Evolutionary conservation across 768 basidiomycete genomes (phyloP).

Genomic region (Boletus rubropictus): DNA sequence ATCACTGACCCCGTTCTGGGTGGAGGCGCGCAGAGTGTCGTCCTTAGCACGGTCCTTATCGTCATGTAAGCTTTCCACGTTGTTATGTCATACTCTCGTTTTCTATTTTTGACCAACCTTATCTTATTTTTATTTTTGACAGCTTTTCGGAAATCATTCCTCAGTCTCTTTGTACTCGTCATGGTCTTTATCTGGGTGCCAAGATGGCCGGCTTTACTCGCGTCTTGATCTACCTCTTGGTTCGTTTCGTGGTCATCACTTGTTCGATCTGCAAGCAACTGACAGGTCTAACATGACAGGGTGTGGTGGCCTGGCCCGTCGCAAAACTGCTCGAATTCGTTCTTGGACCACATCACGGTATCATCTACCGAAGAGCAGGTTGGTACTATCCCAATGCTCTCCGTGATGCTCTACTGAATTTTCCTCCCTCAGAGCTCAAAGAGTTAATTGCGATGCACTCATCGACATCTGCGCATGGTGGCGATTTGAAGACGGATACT

Average conservation of each 20-base stretch:
- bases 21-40: conserved; percentile 70
- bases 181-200: conserved; percentile 84
- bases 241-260: conserved; percentile 22
- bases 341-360: conserved; percentile 82
- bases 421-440: conserved; percentile 61
- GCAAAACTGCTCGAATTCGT: conserved; percentile 75
- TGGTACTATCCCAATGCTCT: background rate
- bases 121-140: conserved; percentile 1
- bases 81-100: too few relatives aligned
- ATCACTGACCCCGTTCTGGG: conserved; percentile 77
- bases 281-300: conserved; percentile 34
- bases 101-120: too few relatives aligned
- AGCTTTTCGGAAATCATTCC: conserved; percentile 92
- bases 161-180: conserved; percentile 86
- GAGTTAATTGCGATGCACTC: conserved; percentile 89
- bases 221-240: conserved; percentile 62
- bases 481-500: conserved; percentile 81
- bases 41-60: conserved; percentile 78
- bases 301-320: conserved; percentile 76
- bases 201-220: conserved; percentile 74
- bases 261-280: background rate
- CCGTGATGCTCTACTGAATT: background rate
- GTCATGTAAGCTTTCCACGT: conserved; percentile 61
- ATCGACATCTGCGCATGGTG: conserved; percentile 64
- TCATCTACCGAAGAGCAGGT: conserved; percentile 79